Conservation (phyloP, 176 grass and related monocot genomes). For the Oryza brachyantha region DNA sequence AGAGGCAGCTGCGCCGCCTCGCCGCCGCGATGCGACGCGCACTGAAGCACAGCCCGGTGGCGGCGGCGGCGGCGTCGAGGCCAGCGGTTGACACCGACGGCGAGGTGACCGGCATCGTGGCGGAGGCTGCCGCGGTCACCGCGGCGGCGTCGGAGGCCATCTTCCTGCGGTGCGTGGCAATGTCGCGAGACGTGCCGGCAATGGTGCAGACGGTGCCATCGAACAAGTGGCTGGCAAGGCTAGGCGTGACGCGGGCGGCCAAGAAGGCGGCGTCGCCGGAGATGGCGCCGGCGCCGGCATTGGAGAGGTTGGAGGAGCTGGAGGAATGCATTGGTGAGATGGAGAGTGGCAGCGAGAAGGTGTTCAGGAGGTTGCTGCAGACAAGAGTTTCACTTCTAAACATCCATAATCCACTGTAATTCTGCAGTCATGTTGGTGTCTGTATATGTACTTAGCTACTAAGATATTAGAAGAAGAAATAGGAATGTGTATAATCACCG, state of each 20-base stretch:
- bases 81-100: background rate
- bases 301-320: conserved; percentile 42
- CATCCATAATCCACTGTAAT: conserved; percentile 41
- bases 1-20: conserved; percentile 43
- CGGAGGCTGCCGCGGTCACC: conserved; percentile 25
- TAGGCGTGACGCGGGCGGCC: background rate
- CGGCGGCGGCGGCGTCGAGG: background rate
- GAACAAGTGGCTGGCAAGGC: conserved; percentile 23
- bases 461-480: background rate
- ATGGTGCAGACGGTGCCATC: background rate
- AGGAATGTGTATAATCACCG: background rate
- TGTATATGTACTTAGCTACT: background rate
- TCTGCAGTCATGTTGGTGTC: background rate
- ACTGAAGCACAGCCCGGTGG: background rate
- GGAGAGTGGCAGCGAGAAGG: conserved; percentile 45
- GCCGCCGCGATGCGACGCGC: conserved; percentile 33
- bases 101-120: background rate
- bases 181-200: conserved; percentile 11
- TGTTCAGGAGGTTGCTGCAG: conserved; percentile 52
- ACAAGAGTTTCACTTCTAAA: conserved; percentile 63
- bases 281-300: background rate
- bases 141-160: conserved; percentile 26
- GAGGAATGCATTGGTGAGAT: conserved; percentile 36
- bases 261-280: conserved; percentile 5
- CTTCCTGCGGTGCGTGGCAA: conserved; percentile 30